Percentiles rank a stretch among this genome's conserved stretches.
These are phyloP conservation scores for Cercospora sesami DNA, from an alignment of 2,329 filamentous ascomycete species.

Conservation along the genomic window DNA sequence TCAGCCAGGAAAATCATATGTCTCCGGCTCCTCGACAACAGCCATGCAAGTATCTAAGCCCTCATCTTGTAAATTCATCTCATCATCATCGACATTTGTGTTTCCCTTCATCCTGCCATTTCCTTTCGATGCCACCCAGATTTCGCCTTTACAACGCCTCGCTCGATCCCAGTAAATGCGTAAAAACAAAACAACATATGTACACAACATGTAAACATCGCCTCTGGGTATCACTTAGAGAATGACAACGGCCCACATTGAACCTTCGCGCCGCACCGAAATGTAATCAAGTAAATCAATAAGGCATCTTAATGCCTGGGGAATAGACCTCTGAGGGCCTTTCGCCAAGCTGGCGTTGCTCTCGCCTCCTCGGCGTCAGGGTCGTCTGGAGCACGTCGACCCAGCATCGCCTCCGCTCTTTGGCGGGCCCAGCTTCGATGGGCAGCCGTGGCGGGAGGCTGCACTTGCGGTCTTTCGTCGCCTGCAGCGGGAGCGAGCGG, in stretches of 20 bases:
- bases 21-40: background rate
- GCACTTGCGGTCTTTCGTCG: slow-evolving; percentile 5
- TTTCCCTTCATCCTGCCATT: background rate
- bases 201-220: background rate
- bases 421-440: slow-evolving; percentile 50
- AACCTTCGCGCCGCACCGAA: slow-evolving; percentile 1
- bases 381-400: slow-evolving; percentile 32
- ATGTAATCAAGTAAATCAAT: background rate
- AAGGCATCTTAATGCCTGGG: slow-evolving; percentile 25
- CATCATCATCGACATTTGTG: background rate
- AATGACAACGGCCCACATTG: slow-evolving; percentile 10
- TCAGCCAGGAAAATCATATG: background rate
- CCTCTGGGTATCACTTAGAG: slow-evolving; percentile 17
- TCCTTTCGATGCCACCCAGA: background rate
- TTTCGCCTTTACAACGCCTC: background rate
- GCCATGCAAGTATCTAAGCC: background rate
- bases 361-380: slow-evolving; percentile 35
- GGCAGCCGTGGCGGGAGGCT: slow-evolving; percentile 27
- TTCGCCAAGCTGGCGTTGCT: slow-evolving; percentile 33
- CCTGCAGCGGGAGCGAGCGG: background rate
- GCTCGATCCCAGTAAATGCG: background rate
- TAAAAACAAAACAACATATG: background rate
- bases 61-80: background rate
- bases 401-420: slow-evolving; percentile 48
- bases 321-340: slow-evolving; percentile 34